Evolutionary conservation across 805 yeast genomes (phyloP).

Genomic region (Martiniozyma abietophila): DNA sequence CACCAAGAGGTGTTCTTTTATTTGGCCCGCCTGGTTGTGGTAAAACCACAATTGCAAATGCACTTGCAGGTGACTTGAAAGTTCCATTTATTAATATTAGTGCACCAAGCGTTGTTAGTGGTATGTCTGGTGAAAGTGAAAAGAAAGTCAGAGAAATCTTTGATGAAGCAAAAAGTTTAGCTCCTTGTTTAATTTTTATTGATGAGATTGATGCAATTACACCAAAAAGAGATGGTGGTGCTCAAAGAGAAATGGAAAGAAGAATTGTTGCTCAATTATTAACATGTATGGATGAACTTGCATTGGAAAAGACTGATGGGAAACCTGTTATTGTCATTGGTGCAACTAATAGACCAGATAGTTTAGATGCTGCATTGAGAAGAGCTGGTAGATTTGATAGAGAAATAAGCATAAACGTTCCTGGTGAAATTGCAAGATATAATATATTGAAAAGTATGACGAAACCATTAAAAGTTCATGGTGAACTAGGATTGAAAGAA

Average conservation of each 20-base stretch:
- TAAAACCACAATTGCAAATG: constrained; percentile 92
- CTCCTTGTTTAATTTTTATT: constrained; percentile 88
- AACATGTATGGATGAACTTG: constrained; percentile 89
- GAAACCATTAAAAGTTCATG: constrained; percentile 52
- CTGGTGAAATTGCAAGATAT: constrained; percentile 73
- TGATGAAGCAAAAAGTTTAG: constrained; percentile 81
- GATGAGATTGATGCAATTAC: constrained; percentile 98
- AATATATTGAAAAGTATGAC: constrained; percentile 74
- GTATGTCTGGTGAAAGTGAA: constrained; percentile 99
- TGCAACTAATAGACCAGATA: constrained; percentile 95
- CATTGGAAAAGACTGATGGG: constrained; percentile 82
- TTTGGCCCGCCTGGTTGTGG: constrained; percentile 99
- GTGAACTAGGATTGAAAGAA: constrained; percentile 57
- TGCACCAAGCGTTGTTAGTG: constrained; percentile 95
- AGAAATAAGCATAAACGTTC: constrained; percentile 92
- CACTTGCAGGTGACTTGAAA: constrained; percentile 87
- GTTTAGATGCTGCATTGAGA: constrained; percentile 87
- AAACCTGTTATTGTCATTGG: constrained; percentile 92
- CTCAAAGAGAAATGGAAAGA: constrained; percentile 98
- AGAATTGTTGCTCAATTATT: constrained; percentile 92
- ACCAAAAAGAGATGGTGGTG: constrained; percentile 96
- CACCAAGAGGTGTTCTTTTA: constrained; percentile 86
- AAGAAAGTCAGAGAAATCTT: constrained; percentile 87
- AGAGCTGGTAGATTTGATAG: constrained; percentile 96
- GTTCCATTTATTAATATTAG: constrained; percentile 87